These are phyloP conservation scores for Blepharisma japonicum DNA, from an alignment of 73 alveolate species.

Conservation along the genomic window DNA sequence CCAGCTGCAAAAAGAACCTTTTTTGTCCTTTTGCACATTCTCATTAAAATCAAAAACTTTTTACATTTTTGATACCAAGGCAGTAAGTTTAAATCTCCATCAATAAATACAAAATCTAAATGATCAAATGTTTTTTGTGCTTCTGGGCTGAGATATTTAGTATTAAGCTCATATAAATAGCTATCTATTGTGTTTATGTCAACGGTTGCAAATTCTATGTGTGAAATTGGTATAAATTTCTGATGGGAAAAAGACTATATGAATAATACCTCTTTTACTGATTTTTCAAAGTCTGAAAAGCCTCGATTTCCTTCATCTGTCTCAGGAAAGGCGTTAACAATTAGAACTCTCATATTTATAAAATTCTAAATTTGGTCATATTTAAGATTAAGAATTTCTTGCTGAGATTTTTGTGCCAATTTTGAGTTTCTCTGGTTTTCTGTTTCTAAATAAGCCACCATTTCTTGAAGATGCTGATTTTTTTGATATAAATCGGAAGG, in stretches of 20 bases:
- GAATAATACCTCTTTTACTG: constrained; percentile 34
- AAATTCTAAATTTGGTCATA: background rate
- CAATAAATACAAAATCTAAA: constrained; percentile 78
- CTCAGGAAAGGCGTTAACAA: constrained; percentile 44
- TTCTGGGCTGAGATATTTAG: constrained; percentile 3
- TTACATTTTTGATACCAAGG: constrained; percentile 79
- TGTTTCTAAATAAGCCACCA: background rate
- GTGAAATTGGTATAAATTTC: background rate
- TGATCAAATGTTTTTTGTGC: constrained; percentile 25
- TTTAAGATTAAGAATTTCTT: constrained; percentile 16
- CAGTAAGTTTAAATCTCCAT: constrained; percentile 65
- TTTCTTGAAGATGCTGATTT: constrained; percentile 10
- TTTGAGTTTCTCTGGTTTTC: background rate
- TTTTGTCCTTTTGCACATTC: constrained; percentile 82
- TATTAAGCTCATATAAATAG: constrained; percentile 51
- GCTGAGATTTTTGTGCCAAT: background rate
- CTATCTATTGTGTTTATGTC: constrained; percentile 40
- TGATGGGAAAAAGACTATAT: constrained; percentile 18
- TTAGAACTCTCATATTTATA: constrained; percentile 45
- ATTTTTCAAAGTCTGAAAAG: constrained; percentile 34
- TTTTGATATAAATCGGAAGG: constrained; percentile 12
- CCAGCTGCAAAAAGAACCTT: constrained; percentile 82
- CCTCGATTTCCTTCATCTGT: constrained; percentile 31
- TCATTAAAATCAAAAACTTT: constrained; percentile 61
- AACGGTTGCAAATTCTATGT: constrained; percentile 22